Evolutionary conservation across 2,329 filamentous ascomycete species (phyloP), one percentile per base, ranked within the genome.

Genomic region (Pyricularia grisea): DNA sequence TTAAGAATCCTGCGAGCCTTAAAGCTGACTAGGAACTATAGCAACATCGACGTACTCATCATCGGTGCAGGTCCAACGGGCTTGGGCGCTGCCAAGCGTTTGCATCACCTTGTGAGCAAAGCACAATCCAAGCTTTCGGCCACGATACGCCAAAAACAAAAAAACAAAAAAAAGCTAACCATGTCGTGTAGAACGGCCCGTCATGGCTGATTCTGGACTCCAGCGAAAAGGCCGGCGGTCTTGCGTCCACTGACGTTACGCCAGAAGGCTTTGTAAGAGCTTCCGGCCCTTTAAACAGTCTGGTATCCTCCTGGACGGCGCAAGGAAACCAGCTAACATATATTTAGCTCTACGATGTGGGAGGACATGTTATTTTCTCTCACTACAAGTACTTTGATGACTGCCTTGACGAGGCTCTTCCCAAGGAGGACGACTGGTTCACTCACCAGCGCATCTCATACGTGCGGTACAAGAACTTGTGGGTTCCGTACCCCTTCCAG

Each of bases 301-400:
- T 11, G 6, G 14, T 2, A 30, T 31, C 10, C 66, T 58, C 11
- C 55, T 5, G 23, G 14, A 11, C 5, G 33, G 17, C 7, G 1
- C 17, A n/a, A 50, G 36, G 20, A 12, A 2, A 30, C 25, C 66
- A 58, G 42, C 65, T 66, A 36, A 67, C 66, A 14, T 11, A 11
- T 7, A 4, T 23, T 23, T 77, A 97, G 94, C 88, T 99, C 76
- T 99, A 97, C 87, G 95, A 99, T 83, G 95, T 99, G 76, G 94
- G 94, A 79, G 94, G 94, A 76, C 94, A 97, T 83, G 94, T 97
- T 82, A 97, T 97, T 84, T 97, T 97, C 88, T 97, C 94, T 75
- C 94, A 97, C 88, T 99, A 99, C 91, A 97, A 97, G 85, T 99
- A 99, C 89, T 99, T 99, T 80, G 95, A 99, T 83, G 95, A 99